A percentile compares a stretch with the other conserved stretches of the same genome.
Evolutionary conservation across 495 filamentous ascomycete species (phyloP).

Genomic region (Daldinia grandis): DNA sequence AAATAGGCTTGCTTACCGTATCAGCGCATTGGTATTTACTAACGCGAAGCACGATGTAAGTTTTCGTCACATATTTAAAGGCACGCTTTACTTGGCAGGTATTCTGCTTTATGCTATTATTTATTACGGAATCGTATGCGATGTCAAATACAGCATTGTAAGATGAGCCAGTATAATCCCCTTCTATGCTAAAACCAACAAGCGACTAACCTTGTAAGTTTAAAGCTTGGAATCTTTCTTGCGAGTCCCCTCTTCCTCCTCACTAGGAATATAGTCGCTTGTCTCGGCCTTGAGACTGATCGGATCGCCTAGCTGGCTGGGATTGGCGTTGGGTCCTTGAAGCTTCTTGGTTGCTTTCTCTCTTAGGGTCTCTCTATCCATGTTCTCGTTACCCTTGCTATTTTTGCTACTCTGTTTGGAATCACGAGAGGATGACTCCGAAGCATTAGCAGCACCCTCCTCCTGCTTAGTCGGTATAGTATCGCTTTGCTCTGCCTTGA

Average conservation of each 20-base stretch:
- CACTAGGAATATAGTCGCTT: constrained; percentile 25
- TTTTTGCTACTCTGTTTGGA: neutral
- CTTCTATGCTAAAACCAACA: neutral
- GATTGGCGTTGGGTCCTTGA: constrained; percentile 49
- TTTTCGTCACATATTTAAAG: neutral
- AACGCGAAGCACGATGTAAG: neutral
- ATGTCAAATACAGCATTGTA: neutral
- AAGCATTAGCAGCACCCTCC: constrained; percentile 17
- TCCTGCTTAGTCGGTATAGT: constrained; percentile 33
- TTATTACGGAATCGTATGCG: neutral
- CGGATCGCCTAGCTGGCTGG: constrained; percentile 53
- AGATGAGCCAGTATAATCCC: neutral
- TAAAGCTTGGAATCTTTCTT: constrained; percentile 39
- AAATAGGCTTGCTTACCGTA: neutral
- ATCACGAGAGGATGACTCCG: constrained; percentile 2
- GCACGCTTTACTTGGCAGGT: neutral
- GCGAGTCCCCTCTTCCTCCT: constrained; percentile 29
- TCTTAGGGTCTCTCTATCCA: constrained; percentile 27
- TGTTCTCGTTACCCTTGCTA: neutral
- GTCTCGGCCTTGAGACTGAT: constrained; percentile 55
- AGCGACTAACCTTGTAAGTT: neutral
- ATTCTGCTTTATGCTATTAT: neutral
- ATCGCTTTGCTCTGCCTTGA: constrained; percentile 54
- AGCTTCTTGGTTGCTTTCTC: constrained; percentile 50
- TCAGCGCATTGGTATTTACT: neutral